Evolutionary conservation across 2,329 filamentous ascomycete genomes (phyloP), one percentile per base, ranked within the genome.

Genomic region (Amylocarpus encephaloides): DNA sequence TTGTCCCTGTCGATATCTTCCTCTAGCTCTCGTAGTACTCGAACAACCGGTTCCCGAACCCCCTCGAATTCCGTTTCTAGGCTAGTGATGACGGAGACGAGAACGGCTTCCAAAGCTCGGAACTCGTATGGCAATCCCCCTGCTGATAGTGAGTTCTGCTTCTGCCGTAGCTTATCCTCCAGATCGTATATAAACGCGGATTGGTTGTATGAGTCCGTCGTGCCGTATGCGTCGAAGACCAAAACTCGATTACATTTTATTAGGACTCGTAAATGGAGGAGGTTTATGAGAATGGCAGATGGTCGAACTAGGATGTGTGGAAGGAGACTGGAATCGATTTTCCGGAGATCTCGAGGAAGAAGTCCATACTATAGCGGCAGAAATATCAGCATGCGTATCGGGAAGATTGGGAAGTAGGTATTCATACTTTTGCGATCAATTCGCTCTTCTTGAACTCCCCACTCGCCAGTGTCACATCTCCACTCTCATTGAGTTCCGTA

Each of bases 361-460:
- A 97, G 78, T 38, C 91, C 91, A 66, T 95, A 96, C 87, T 92
- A 58, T 59, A 53, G 5, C 5, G 16, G 35, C 38, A 43, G 49
- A 32, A 33, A 46, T 41, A 57, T 65, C 45, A 66, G 57, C 48
- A 55, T 26, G 19, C 42, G 33, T 15, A n/a, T n/a, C n/a, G 19
- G 29, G 12, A 13, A 38, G 22, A 35, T 41, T 36, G 7, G 11
- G 26, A 16, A 64, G 39, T 60, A 56, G 46, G 41, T 18, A 32
- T 5, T 45, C 68, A 46, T 69, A 91, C 88, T 77, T 93, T 96
- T 47, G 91, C 90, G 68, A 96, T 97, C 42, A 98, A 75, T 71
- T 98, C 93, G 63, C 83, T 93, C 76, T 98, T 98, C 72, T 93
- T 94, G 70, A 96, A 97, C 68, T 97, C 93, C 52, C 90, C 89